A percentile compares a stretch with the other conserved stretches of the same genome.
These are phyloP conservation scores for Russula dissimulans DNA, from an alignment of 768 basidiomycete genomes.

Conservation along the genomic window DNA sequence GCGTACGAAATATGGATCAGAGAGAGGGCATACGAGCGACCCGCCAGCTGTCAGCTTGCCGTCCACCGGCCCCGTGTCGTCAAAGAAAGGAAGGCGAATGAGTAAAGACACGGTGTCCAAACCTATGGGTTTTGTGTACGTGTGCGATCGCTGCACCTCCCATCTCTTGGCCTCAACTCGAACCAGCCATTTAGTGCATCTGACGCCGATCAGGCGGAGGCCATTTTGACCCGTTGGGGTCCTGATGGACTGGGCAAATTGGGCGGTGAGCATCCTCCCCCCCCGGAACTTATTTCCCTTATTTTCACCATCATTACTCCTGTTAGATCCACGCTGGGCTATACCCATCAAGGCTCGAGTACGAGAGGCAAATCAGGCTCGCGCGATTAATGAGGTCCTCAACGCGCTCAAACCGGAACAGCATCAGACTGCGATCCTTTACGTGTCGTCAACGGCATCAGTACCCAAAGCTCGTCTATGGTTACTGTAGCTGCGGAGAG, in stretches of 20 bases:
- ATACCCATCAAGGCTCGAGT: constrained; percentile 77
- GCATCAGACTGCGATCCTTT: constrained; percentile 39
- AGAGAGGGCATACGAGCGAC: background rate
- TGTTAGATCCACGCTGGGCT: constrained; percentile 79
- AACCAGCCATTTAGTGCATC: constrained; percentile 76
- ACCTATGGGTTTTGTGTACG: constrained; percentile 79
- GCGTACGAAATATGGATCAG: background rate
- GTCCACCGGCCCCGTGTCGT: constrained; percentile 23
- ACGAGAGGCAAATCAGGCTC: constrained; percentile 54
- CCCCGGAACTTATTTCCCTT: constrained; percentile 10
- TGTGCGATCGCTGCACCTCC: constrained; percentile 22
- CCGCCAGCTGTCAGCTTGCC: constrained; percentile 26
- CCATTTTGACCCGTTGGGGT: constrained; percentile 79
- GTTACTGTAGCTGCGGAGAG: constrained; percentile 69
- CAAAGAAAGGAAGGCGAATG: constrained; percentile 53
- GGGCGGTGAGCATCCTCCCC: constrained; percentile 49
- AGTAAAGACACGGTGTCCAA: constrained; percentile 85
- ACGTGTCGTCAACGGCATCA: constrained; percentile 73
- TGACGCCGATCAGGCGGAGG: constrained; percentile 82
- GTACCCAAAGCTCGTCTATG: constrained; percentile 58
- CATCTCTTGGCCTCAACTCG: constrained; percentile 18
- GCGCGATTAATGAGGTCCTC: constrained; percentile 69
- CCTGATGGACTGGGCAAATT: constrained; percentile 84
- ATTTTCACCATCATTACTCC: constrained; percentile 19
- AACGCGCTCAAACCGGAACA: constrained; percentile 55